Conservation (phyloP, 768 basidiomycete genomes). For the Fomitopsis pulvina region DNA sequence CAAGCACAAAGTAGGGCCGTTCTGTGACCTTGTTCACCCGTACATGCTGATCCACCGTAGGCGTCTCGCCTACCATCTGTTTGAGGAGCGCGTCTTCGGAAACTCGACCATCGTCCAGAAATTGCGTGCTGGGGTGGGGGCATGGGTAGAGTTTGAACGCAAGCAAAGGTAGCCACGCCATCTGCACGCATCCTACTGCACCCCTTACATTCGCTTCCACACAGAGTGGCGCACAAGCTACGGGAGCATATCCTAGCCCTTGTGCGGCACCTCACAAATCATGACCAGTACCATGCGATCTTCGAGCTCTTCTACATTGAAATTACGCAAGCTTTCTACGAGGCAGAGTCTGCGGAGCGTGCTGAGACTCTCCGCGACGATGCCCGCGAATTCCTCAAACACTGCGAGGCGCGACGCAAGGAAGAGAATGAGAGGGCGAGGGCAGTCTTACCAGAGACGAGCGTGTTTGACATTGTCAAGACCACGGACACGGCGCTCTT, state of each 20-base stretch:
- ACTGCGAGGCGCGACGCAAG: constrained; percentile 36
- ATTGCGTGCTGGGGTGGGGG: constrained; percentile 37
- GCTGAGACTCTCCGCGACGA: constrained; percentile 31
- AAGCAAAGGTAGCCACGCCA: constrained; percentile 27
- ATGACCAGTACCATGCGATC: constrained; percentile 45
- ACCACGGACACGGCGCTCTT: constrained; percentile 50
- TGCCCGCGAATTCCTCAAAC: constrained; percentile 48
- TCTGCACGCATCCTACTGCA: not conserved
- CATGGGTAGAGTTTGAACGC: constrained; percentile 55
- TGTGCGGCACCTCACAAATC: constrained; percentile 48
- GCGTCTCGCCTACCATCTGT: constrained; percentile 51
- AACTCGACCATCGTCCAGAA: constrained; percentile 35
- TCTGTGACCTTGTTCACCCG: not conserved
- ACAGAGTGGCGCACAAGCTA: constrained; percentile 31
- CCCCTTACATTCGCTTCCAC: not conserved
- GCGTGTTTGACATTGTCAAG: constrained; percentile 44
- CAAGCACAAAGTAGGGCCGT: constrained; percentile 38
- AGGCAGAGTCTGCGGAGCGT: constrained; percentile 37
- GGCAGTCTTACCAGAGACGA: constrained; percentile 43
- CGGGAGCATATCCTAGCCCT: constrained; percentile 41
- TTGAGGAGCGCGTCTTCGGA: constrained; percentile 45
- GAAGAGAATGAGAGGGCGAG: constrained; percentile 54
- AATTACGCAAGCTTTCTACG: constrained; percentile 47
- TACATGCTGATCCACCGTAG: constrained; percentile 9
- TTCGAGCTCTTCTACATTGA: constrained; percentile 55